phyloP scores from a whole-genome alignment of 805 yeast species.

The Metschnikowia peoriensis region DNA sequence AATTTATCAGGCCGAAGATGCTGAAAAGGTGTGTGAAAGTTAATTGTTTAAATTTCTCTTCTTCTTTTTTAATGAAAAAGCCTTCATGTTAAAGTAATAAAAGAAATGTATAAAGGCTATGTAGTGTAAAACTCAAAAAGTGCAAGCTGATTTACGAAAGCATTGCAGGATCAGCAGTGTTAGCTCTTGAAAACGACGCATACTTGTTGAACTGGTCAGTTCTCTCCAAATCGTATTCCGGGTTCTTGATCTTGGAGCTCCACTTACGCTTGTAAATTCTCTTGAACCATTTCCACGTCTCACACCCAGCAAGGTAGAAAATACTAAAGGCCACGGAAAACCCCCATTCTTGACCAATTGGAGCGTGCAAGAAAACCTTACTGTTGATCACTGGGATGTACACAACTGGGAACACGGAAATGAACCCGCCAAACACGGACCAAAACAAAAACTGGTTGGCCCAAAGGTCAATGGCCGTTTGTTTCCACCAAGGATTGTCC shows the following conservation, averaged over 20 bases:
- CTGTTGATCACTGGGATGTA: conserved; percentile 41
- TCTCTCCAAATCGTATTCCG: conserved; percentile 63
- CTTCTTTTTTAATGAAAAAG: no score
- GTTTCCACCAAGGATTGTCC: conserved; percentile 37
- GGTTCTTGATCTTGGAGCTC: conserved; percentile 44
- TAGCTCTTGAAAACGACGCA: conserved; percentile 54
- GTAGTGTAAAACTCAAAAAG: not conserved
- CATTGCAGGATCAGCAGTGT: conserved; percentile 37
- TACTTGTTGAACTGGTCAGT: conserved; percentile 61
- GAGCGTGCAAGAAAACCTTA: conserved; percentile 37
- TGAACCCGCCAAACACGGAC: conserved; percentile 37
- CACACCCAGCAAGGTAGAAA: conserved; percentile 33
- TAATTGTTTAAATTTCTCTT: no score
- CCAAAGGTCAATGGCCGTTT: conserved; percentile 35
- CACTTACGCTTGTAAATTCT: conserved; percentile 29
- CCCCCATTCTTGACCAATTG: conserved; percentile 42
- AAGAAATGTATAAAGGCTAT: no score
- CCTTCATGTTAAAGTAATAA: not conserved
- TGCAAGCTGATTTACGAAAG: conserved; percentile 4
- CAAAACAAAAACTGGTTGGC: conserved; percentile 37
- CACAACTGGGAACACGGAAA: conserved; percentile 39
- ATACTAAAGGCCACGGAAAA: conserved; percentile 32
- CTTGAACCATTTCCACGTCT: conserved; percentile 41
- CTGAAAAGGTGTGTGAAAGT: no score
- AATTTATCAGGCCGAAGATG: no score